A percentile compares a stretch with the other conserved stretches of the same genome.
phyloP scores from a whole-genome alignment of 1,284 basidiomycete species.

The Pulchroboletus neoregius region DNA sequence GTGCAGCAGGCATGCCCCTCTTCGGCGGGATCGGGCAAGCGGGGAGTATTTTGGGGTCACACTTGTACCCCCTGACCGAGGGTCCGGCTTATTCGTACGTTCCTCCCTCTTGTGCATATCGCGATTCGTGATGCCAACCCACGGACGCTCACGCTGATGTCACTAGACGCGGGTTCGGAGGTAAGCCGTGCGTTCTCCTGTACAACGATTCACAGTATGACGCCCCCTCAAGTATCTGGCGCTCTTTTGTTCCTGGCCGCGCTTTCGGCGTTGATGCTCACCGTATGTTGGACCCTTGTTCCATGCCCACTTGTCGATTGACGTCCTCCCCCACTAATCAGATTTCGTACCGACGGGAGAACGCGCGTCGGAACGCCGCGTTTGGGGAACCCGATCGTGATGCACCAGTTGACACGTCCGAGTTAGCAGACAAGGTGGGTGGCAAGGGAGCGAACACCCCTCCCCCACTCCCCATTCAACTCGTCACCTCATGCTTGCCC shows the following conservation, averaged over 20 bases:
- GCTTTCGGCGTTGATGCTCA: slow-evolving; percentile 48
- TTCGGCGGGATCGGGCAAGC: slow-evolving; percentile 75
- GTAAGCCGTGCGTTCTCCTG: slow-evolving; percentile 7
- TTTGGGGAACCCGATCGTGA: slow-evolving; percentile 52
- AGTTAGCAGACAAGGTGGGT: slow-evolving; percentile 62
- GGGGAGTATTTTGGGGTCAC: slow-evolving; percentile 68
- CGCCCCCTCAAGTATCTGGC: slow-evolving; percentile 42
- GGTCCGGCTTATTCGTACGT: slow-evolving; percentile 58
- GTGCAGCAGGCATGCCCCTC: slow-evolving; percentile 68
- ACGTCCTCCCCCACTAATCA: slow-evolving; percentile 23
- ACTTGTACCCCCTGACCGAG: slow-evolving; percentile 62
- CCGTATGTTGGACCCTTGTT: slow-evolving; percentile 37
- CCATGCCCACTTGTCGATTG: background rate
- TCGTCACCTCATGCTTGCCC: background rate
- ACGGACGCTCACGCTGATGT: background rate
- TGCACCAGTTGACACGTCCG: slow-evolving; percentile 57
- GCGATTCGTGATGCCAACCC: too few relatives aligned
- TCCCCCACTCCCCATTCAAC: background rate
- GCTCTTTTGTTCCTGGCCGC: slow-evolving; percentile 59
- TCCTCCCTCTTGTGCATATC: slow-evolving; percentile 21
- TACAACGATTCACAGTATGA: background rate
- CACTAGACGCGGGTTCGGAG: slow-evolving; percentile 28
- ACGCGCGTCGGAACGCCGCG: slow-evolving; percentile 48
- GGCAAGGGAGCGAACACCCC: too few relatives aligned
- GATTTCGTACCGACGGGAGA: slow-evolving; percentile 63